Evolutionary conservation across 176 grass and related monocot species (phyloP), one percentile per base, ranked within the genome.

Genomic region (Zea luxurians): DNA sequence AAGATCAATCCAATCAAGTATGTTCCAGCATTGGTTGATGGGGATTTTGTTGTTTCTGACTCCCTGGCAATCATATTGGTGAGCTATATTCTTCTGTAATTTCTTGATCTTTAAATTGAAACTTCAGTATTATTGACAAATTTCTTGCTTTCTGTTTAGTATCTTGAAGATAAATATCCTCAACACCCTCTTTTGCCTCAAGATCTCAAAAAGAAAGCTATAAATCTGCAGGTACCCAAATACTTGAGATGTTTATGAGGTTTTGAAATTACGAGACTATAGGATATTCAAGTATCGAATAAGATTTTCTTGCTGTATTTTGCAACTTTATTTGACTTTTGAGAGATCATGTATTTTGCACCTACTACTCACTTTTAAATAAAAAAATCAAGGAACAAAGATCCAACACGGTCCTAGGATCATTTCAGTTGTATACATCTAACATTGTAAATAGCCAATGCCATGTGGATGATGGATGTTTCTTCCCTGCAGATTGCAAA

Each of bases 151-250:
- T 89, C 4, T 70, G 17, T 76, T 76, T 34, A 97, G 94, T 97
- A 97, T 86, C 78, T 97, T 9, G 94, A 97, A 79, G 91, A 93
- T 37, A 97, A 97, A 77, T 97, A 93, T 77, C 91, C 87, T 38
- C 82, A 91, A 64, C 15, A 78, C 60, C 94, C 89, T 83, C 89
- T 93, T 16, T 61, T 97, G 27, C 91, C 91, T 37, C 70, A 83
- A 67, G 89, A 93, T 76, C 65, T 84, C 16, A 86, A 83, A 86
- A 90, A 70, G 73, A 97, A 97, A 86, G 84, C 94, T 83, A 78
- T 92, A 49, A 97, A 97, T 89, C 44, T 93, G 41, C 94, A 97
- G 91, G 94, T 91, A 82, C 74, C 3, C 27, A 66, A 69, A 54
- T 34, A 36, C 8, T 38, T 10, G 71, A 47, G 4, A 27, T 68